phyloP scores from a whole-genome alignment of 768 basidiomycete species.

The Leucosporidium creatinivorum region DNA sequence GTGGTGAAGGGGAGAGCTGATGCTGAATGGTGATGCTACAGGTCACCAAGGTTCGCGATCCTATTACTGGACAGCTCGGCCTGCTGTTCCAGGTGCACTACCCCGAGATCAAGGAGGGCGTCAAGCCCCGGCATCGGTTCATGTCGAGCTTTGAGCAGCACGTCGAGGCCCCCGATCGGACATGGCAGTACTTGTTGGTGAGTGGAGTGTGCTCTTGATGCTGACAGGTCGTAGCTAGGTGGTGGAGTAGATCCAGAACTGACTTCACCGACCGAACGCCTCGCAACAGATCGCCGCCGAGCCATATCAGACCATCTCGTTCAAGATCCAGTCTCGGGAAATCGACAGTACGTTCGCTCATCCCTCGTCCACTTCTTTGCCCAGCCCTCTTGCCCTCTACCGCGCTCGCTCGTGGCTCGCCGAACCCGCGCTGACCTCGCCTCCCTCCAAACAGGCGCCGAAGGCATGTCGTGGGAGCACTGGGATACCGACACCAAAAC shows the following conservation, averaged over 20 bases:
- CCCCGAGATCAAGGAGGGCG: slow-evolving; percentile 77
- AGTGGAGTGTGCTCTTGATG: slow-evolving; percentile 38
- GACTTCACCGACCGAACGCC: background rate
- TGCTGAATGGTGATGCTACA: slow-evolving; percentile 41
- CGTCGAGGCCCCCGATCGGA: slow-evolving; percentile 86
- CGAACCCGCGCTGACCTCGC: background rate
- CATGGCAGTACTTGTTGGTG: slow-evolving; percentile 95
- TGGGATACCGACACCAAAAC: slow-evolving; percentile 99
- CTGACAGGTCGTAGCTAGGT: no score
- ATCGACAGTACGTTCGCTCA: slow-evolving; percentile 60
- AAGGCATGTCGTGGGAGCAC: slow-evolving; percentile 65
- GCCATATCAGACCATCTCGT: slow-evolving; percentile 98
- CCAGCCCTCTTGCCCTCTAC: no score
- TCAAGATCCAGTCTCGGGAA: slow-evolving; percentile 93
- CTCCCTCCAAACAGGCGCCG: slow-evolving; percentile 15
- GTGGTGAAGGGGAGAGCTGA: background rate
- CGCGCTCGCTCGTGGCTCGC: no score
- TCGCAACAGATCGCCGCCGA: slow-evolving; percentile 83
- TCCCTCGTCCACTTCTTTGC: no score
- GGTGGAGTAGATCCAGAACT: slow-evolving; percentile 6
- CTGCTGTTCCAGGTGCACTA: slow-evolving; percentile 92
- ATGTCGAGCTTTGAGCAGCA: slow-evolving; percentile 99
- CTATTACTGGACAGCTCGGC: slow-evolving; percentile 72
- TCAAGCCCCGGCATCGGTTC: slow-evolving; percentile 77
- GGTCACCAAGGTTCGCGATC: slow-evolving; percentile 92